phyloP scores from a whole-genome alignment of 2,329 filamentous ascomycete species.

The Trichoderma arundinaceum region DNA sequence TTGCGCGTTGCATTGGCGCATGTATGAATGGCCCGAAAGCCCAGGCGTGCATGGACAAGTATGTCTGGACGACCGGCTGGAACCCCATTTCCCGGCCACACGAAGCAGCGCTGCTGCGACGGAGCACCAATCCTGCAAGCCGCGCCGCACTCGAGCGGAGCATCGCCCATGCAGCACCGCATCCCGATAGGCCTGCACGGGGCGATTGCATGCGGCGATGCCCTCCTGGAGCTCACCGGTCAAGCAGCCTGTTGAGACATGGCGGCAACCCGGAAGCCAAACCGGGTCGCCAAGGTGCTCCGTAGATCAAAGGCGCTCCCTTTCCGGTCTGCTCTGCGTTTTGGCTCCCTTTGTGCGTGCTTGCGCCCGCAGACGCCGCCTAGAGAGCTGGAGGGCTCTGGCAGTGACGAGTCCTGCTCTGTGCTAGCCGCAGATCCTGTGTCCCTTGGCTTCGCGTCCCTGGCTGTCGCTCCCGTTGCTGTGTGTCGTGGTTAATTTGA shows the following conservation, averaged over 20 bases:
- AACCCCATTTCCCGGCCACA: background rate
- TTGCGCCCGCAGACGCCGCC: conserved; percentile 5
- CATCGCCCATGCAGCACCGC: conserved; percentile 2
- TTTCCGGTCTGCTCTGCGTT: background rate
- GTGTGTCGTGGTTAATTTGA: too few species aligned
- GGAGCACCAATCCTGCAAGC: conserved; percentile 13
- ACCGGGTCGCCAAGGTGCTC: conserved; percentile 2
- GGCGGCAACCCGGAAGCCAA: conserved; percentile 21
- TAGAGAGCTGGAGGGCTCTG: background rate
- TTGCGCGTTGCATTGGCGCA: conserved; percentile 1
- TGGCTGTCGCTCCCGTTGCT: too few species aligned
- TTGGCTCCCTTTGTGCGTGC: background rate
- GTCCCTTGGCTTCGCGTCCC: background rate
- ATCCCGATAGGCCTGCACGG: conserved; percentile 23
- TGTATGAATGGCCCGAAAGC: background rate
- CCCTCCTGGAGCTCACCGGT: conserved; percentile 15
- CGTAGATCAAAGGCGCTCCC: conserved; percentile 8
- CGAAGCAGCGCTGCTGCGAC: too few species aligned
- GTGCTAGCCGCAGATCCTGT: too few species aligned
- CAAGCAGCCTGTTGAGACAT: conserved; percentile 17
- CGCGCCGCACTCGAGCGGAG: conserved; percentile 12
- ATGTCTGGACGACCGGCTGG: too few species aligned
- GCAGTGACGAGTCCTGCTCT: too few species aligned
- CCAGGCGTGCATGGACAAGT: too few species aligned
- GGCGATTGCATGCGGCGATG: conserved; percentile 13